phyloP scores from a whole-genome alignment of 2,329 filamentous ascomycete genomes.

The Verticillium nubilum region DNA sequence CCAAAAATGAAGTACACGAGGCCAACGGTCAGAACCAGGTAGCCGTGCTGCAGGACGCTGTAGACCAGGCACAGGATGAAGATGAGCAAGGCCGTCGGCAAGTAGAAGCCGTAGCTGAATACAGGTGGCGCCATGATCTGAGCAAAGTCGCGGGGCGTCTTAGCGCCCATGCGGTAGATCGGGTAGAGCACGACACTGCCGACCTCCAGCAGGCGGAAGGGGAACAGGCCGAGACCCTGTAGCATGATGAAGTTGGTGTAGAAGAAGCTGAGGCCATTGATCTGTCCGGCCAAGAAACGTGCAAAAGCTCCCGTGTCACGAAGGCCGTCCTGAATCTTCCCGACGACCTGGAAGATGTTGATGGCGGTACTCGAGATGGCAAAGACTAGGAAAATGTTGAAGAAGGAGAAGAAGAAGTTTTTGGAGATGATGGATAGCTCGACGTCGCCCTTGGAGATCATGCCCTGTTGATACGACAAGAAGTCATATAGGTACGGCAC shows the following conservation, averaged over 20 bases:
- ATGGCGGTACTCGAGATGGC: slow-evolving; percentile 81
- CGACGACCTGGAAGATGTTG: slow-evolving; percentile 71
- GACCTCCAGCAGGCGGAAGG: slow-evolving; percentile 85
- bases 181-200: slow-evolving; percentile 82
- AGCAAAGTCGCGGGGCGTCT: slow-evolving; percentile 83
- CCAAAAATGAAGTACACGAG: slow-evolving; percentile 78
- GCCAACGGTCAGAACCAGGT: slow-evolving; percentile 75
- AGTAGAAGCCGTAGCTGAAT: slow-evolving; percentile 94
- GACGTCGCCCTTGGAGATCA: slow-evolving; percentile 90
- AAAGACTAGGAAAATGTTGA: slow-evolving; percentile 97
- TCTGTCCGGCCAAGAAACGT: slow-evolving; percentile 65
- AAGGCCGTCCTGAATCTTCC: slow-evolving; percentile 66
- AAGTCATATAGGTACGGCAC: slow-evolving; percentile 95
- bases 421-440: slow-evolving; percentile 95
- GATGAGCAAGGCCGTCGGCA: slow-evolving; percentile 86
- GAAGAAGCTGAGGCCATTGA: slow-evolving; percentile 72
- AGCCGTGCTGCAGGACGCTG: slow-evolving; percentile 76
- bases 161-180: slow-evolving; percentile 69
- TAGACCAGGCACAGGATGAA: slow-evolving; percentile 97
- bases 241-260: slow-evolving; percentile 93
- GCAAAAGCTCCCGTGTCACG: slow-evolving; percentile 77
- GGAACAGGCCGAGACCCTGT: slow-evolving; percentile 88
- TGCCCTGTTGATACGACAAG: slow-evolving; percentile 85
- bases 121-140: slow-evolving; percentile 75
- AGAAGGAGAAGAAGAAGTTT: slow-evolving; percentile 99